phyloP scores from a whole-genome alignment of 2,329 filamentous ascomycete species.

The Leptographium flavum region DNA sequence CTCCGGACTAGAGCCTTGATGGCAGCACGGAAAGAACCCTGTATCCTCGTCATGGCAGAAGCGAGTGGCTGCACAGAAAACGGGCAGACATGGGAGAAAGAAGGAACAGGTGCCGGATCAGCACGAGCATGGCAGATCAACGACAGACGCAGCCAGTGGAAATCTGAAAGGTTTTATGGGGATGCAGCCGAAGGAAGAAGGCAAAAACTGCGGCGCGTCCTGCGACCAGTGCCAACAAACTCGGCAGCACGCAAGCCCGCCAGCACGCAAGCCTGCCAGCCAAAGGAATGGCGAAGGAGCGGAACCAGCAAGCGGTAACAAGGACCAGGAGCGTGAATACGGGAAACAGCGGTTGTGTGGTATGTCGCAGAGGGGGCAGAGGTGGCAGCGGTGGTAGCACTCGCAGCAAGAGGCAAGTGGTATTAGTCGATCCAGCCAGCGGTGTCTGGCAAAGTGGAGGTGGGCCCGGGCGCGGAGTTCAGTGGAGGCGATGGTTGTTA shows the following conservation, averaged over 20 bases:
- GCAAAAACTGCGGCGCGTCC: too few relatives aligned
- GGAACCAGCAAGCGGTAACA: background rate
- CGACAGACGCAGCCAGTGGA: background rate
- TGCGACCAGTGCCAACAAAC: too few relatives aligned
- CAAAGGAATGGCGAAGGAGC: background rate
- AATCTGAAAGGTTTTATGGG: background rate
- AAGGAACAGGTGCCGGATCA: background rate
- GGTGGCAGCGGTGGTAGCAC: background rate
- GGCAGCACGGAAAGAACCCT: conserved; percentile 38
- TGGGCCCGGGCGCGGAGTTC: background rate
- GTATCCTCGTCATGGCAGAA: conserved; percentile 43
- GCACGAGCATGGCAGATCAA: background rate
- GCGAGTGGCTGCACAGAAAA: conserved; percentile 34
- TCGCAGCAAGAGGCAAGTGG: too few relatives aligned
- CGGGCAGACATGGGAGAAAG: conserved; percentile 3
- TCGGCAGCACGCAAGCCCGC: too few relatives aligned
- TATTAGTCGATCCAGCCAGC: background rate
- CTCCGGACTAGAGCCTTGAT: conserved; percentile 44
- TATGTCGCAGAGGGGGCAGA: background rate
- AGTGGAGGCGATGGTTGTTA: background rate
- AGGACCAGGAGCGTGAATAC: background rate
- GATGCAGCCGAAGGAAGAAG: background rate
- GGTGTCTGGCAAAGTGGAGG: background rate
- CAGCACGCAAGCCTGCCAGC: too few relatives aligned
- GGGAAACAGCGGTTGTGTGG: background rate